Conservation (phyloP, 2,329 filamentous ascomycete species). For the Shiraia bambusicola region DNA sequence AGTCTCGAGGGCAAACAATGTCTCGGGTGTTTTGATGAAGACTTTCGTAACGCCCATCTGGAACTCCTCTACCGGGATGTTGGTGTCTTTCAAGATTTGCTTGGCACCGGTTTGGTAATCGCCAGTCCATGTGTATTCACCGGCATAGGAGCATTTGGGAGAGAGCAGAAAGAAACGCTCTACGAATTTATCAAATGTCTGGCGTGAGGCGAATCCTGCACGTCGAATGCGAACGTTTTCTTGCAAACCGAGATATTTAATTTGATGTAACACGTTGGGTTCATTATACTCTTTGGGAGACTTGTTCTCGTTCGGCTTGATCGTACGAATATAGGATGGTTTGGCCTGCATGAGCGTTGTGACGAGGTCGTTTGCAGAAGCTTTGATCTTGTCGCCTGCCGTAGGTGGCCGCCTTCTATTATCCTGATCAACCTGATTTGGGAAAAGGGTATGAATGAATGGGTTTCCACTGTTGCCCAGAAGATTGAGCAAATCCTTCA, state of each 20-base stretch:
- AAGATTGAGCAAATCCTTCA: slow-evolving; percentile 90
- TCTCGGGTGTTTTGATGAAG: slow-evolving; percentile 98
- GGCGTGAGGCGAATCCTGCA: slow-evolving; percentile 94
- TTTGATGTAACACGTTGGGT: slow-evolving; percentile 92
- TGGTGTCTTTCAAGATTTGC: slow-evolving; percentile 94
- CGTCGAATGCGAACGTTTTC: slow-evolving; percentile 97
- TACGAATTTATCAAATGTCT: slow-evolving; percentile 97
- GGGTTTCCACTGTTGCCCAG: slow-evolving; percentile 79
- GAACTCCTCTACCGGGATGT: slow-evolving; percentile 92
- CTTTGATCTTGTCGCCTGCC: slow-evolving; percentile 92
- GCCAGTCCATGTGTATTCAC: slow-evolving; percentile 94
- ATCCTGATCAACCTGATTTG: slow-evolving; percentile 89
- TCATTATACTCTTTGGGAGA: slow-evolving; percentile 89
- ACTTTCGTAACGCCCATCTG: slow-evolving; percentile 96
- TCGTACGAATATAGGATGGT: slow-evolving; percentile 96
- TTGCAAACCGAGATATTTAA: slow-evolving; percentile 98
- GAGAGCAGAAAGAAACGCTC: slow-evolving; percentile 96
- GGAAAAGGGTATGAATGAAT: slow-evolving; percentile 88
- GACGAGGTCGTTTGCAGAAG: slow-evolving; percentile 91
- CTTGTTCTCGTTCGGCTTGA: slow-evolving; percentile 99
- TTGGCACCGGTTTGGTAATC: slow-evolving; percentile 83
- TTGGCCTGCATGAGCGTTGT: slow-evolving; percentile 96
- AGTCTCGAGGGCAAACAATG: slow-evolving; percentile 91
- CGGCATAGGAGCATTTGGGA: slow-evolving; percentile 91
- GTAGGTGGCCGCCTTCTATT: slow-evolving; percentile 93